A percentile compares a stretch with the other conserved stretches of the same genome.
Conservation (phyloP, 257 asterid genomes). For the Echium plantagineum region DNA sequence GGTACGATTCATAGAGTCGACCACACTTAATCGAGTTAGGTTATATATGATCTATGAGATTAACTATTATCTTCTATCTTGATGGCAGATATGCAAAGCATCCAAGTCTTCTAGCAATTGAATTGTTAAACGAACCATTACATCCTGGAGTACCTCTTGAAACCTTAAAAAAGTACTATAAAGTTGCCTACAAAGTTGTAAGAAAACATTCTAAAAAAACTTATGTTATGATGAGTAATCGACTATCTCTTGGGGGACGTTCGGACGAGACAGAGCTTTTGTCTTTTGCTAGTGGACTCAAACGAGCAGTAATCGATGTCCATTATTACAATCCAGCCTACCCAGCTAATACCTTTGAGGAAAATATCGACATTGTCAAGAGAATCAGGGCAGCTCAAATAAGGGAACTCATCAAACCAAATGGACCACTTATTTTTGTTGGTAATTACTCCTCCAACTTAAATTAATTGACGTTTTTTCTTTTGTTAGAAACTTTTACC, state of each 20-base stretch:
- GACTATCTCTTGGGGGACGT: constrained; percentile 44
- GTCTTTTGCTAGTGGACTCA: constrained; percentile 30
- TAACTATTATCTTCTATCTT: background rate
- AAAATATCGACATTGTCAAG: constrained; percentile 38
- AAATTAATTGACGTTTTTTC: background rate
- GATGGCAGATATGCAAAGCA: constrained; percentile 35
- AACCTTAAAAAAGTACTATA: constrained; percentile 25
- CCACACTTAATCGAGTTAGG: no score
- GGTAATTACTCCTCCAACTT: constrained; percentile 21
- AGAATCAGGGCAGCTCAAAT: constrained; percentile 27
- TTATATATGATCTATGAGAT: no score
- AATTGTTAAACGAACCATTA: constrained; percentile 56
- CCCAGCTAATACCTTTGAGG: constrained; percentile 33
- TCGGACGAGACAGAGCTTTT: constrained; percentile 32
- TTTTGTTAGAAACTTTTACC: background rate
- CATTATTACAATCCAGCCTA: constrained; percentile 40
- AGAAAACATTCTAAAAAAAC: constrained; percentile 37
- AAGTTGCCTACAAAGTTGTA: constrained; percentile 39
- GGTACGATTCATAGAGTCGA: no score
- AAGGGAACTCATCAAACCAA: constrained; percentile 24
- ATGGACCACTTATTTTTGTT: constrained; percentile 55
- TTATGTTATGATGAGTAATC: constrained; percentile 43
- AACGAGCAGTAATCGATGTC: constrained; percentile 44
- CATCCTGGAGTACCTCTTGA: constrained; percentile 42
- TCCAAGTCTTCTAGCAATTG: constrained; percentile 51